phyloP scores from a whole-genome alignment of 148 eudicot species.

The Persicaria maculosa region DNA sequence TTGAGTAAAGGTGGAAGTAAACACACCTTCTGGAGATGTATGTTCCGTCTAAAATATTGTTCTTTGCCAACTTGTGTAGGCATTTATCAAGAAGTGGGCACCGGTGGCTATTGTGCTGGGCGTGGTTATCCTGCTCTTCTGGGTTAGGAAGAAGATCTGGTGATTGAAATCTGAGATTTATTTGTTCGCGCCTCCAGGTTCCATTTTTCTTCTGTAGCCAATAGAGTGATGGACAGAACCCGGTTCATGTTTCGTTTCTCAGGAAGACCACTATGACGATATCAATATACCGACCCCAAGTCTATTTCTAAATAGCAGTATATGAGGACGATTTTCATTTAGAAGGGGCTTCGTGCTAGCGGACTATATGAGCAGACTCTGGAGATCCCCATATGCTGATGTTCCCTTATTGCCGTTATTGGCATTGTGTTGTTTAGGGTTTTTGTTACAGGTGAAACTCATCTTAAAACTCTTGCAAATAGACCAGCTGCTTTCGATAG shows the following conservation, averaged over 20 bases:
- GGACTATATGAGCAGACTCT: too few relatives aligned
- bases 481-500: too few relatives aligned
- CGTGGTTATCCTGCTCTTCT: slow-evolving; percentile 51
- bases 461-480: too few relatives aligned
- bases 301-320: neutral
- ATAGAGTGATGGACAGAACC: slow-evolving; percentile 1
- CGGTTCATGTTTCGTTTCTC: neutral
- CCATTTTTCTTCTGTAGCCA: neutral
- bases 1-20: neutral
- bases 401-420: too few relatives aligned
- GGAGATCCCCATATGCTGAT: too few relatives aligned
- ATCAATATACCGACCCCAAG: neutral
- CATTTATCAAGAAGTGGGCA: slow-evolving; percentile 64
- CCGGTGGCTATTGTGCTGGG: slow-evolving; percentile 64
- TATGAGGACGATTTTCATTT: neutral
- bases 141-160: slow-evolving; percentile 43
- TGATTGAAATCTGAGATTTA: neutral
- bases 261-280: neutral
- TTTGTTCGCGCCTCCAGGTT: neutral
- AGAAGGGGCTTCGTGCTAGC: too few relatives aligned
- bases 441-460: too few relatives aligned
- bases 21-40: too few relatives aligned
- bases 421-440: too few relatives aligned
- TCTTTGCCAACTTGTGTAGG: slow-evolving; percentile 22
- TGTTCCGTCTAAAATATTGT: neutral